phyloP scores from a whole-genome alignment of 441 rosid genomes.

The Metrosideros polymorpha region DNA sequence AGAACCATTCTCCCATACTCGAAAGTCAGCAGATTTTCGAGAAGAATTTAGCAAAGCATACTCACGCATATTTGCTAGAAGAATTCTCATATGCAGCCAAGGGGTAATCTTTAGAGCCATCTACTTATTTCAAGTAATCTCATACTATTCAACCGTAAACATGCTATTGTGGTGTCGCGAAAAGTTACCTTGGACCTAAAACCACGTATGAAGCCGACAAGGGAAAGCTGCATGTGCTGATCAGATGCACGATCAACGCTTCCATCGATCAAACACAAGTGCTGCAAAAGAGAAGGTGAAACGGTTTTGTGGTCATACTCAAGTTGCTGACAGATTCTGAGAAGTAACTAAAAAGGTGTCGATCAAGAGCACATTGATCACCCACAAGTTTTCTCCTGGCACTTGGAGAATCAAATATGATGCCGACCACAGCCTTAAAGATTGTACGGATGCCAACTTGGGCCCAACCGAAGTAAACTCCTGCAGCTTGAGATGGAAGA shows the following conservation, averaged over 20 bases:
- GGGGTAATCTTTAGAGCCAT: too few species aligned
- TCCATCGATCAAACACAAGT: constrained; percentile 11
- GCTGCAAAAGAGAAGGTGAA: constrained; percentile 6
- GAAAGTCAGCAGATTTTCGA: neutral
- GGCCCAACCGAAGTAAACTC: constrained; percentile 28
- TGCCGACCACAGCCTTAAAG: constrained; percentile 19
- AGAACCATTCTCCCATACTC: neutral
- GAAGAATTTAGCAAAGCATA: neutral
- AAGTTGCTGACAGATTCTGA: neutral
- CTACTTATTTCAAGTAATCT: neutral
- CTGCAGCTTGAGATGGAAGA: constrained; percentile 21
- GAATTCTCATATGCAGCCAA: too few species aligned
- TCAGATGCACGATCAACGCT: neutral
- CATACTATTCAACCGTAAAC: neutral
- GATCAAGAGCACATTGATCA: neutral
- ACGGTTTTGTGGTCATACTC: neutral
- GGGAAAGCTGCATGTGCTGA: constrained; percentile 13
- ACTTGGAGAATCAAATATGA: constrained; percentile 2
- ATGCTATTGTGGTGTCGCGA: neutral
- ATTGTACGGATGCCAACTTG: neutral
- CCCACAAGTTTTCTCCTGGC: constrained; percentile 12
- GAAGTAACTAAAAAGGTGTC: neutral
- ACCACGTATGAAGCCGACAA: constrained; percentile 27
- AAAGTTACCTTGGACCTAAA: constrained; percentile 12
- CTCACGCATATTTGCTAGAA: too few species aligned